Base-by-base conservation (phyloP, 2,329 filamentous ascomycete genomes). In the Aspergillus sp. region DNA sequence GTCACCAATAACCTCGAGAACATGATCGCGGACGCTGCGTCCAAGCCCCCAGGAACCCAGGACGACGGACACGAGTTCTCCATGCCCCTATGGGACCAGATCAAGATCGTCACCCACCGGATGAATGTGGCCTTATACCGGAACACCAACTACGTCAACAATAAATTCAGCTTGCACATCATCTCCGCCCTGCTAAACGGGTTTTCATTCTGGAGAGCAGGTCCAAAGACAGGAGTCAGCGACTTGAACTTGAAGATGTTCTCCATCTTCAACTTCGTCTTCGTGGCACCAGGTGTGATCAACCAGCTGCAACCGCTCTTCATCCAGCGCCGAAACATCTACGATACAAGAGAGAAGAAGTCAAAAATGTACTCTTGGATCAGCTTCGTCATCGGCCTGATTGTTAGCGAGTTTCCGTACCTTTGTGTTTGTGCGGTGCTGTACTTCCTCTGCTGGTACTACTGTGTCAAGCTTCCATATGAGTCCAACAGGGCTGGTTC, bases 61-160 rank as follows among this genome's bases (percentile, higher is more conserved):
- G 65, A 71, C 70, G 63, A 68, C 65, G 73, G 76, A n/a, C 72
- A 75, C n/a, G 86, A 89, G 64, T 92, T 88, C 61, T 88, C 89
- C 1, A 86, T 86, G 2, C 79, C 87, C 0, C 75, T 85, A 0
- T 81, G 76, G 75, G 69, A 82, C 2, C 89, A 93, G 73, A 89
- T 81, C 0, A 78, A 78, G 6, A 81, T 87, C 64, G 80, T 93
- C 11, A 87, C 86, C 1, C 84, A 85, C 67, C 83, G 89, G 11
- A 84, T 87, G 64, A 90, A 89, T 68, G 67, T 83, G 0, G 78
- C 86, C 0, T 76, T 90, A 4, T 91, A 79, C 74, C 81, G 89
- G 55, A 90, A 89, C 68, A 81, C 79, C 0, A 84, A 87, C 52
- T 90, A 90, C 62, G 71, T 87, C 56, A 83, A 84, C 69, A 88